Base-by-base conservation (phyloP, 805 yeast species). In the Kluyveromyces nonfermentans region DNA sequence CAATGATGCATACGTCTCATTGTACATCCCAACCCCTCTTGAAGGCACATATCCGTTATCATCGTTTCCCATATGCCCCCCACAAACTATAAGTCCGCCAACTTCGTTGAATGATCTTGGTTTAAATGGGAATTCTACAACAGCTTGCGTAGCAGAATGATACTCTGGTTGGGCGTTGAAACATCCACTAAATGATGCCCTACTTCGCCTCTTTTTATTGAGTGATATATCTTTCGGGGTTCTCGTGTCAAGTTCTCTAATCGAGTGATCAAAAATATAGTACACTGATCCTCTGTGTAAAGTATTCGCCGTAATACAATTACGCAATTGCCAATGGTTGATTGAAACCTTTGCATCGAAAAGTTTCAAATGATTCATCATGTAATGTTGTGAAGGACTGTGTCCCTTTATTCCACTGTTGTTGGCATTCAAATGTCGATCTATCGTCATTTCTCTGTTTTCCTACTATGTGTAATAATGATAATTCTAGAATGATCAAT, bases 291-390 rank as follows among this genome's bases (percentile, higher is more conserved):
- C 57, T 48, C 70, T 61, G 44, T 59, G 45, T 39, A 54, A 48
- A 44, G 80, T 59, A 15, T 70, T 64, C 14, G 74, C 72, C 50
- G 78, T 75, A 5, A 87, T 67, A 54, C 87, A 70, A 56, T 87
- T 90, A 32, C 94, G 70, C 28, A 87, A 68, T 60, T 86, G 96
- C 95, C 95, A 87, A 65, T 86, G 82, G 20, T 61, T 59, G 19
- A 62, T 63, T 2, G 64, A 51, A 14, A 63, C 59, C 44, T 62
- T 53, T 6, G 60, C 56, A 44, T 53, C 62, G 38, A 53, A 64
- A 18, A 62, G 42, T 42, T 57, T 60, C 38, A 60, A 45, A 16
- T 57, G 55, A 1, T 64, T 62, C 60, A 59, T 54, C 52, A 62
- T 43, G 46, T 59, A 62, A 34, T 58, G 41, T n/a, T 38, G 41